A percentile compares a stretch with the other conserved stretches of the same genome.
Evolutionary conservation across 345 rosid genomes (phyloP).

Genomic region (Eucalyptus pauciflora): DNA sequence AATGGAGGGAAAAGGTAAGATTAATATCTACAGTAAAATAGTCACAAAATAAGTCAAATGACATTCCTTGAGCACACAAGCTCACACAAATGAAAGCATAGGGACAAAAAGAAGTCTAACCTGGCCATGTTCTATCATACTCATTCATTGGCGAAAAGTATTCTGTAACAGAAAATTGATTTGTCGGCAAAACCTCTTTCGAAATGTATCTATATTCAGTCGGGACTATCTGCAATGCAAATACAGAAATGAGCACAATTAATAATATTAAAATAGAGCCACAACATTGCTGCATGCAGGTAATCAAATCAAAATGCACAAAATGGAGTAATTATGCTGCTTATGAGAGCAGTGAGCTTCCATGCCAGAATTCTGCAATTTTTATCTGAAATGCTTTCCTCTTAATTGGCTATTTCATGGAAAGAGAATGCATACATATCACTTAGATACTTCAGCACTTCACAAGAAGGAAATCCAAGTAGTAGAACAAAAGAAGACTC

Average conservation of each 20-base stretch:
- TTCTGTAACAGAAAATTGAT: conserved; percentile 92
- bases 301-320: not conserved
- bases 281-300: not conserved
- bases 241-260: not conserved
- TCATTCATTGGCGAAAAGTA: conserved; percentile 74
- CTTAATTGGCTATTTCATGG: not conserved
- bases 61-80: not conserved
- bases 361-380: not conserved
- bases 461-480: not conserved
- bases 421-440: not conserved
- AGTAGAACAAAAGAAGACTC: not conserved
- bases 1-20: not conserved
- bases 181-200: conserved; percentile 76
- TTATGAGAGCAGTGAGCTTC: not conserved
- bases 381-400: not conserved
- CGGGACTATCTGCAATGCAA: conserved; percentile 80
- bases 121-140: conserved; percentile 85
- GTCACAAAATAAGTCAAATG: not conserved
- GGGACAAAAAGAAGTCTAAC: conserved; percentile 6
- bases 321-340: not conserved
- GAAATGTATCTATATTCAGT: conserved; percentile 89
- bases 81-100: not conserved
- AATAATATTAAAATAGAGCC: not conserved
- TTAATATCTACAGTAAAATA: not conserved
- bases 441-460: not conserved